Evolutionary conservation across 768 basidiomycete genomes (phyloP).

Genomic region (Auricularia cornea): DNA sequence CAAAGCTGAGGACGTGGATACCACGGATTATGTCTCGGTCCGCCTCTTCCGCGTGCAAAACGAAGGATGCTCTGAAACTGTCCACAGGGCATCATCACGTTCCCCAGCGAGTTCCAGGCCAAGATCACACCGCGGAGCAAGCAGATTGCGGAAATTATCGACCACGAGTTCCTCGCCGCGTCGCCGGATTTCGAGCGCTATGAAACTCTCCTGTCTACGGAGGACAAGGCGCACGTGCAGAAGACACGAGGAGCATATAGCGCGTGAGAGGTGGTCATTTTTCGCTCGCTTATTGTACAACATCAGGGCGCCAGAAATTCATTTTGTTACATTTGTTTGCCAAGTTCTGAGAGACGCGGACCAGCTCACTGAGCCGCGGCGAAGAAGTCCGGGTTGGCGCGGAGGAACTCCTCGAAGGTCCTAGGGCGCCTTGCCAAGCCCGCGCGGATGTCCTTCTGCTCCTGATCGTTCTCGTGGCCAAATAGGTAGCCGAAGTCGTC

Average conservation of each 20-base stretch:
- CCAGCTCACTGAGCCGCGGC: too few relatives aligned
- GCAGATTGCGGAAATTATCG: background rate
- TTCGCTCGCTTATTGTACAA: too few relatives aligned
- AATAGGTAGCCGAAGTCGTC: too few relatives aligned
- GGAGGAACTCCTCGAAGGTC: too few relatives aligned
- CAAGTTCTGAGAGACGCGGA: too few relatives aligned
- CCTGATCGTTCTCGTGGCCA: too few relatives aligned
- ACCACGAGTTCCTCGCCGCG: background rate
- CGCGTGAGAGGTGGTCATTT: too few relatives aligned
- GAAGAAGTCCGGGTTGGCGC: too few relatives aligned
- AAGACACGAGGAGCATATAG: background rate
- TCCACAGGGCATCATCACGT: background rate
- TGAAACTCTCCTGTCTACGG: background rate
- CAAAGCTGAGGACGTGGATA: background rate
- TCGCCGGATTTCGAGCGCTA: background rate
- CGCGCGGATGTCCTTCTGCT: too few relatives aligned
- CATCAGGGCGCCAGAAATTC: too few relatives aligned
- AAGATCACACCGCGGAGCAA: background rate
- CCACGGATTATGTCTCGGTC: background rate
- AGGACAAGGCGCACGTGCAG: background rate
- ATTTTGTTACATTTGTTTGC: too few relatives aligned
- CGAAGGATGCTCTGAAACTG: background rate
- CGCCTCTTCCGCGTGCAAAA: background rate
- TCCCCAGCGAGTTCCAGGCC: background rate
- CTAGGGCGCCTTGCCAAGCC: too few relatives aligned